Evolutionary conservation across 202 grass and related monocot genomes (phyloP).

Genomic region (Elaeis oleifera): DNA sequence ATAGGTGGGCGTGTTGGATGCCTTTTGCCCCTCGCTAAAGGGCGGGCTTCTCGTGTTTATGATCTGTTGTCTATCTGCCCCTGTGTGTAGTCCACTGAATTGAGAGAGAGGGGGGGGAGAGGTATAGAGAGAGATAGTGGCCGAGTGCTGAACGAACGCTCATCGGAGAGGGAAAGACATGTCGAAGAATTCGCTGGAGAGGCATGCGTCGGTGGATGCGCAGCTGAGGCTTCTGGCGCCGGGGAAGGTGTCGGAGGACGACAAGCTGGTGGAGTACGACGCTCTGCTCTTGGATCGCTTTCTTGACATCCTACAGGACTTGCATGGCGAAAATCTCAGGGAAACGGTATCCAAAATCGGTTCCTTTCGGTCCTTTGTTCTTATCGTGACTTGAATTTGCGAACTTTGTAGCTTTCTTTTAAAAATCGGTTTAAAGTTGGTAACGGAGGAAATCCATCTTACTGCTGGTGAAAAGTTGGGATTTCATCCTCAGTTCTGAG

Average conservation of each 20-base stretch:
- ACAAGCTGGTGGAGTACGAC: conserved; percentile 94
- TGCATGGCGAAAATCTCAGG: conserved; percentile 64
- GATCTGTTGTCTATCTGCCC: background rate
- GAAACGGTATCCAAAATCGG: conserved; percentile 55
- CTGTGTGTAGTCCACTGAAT: background rate
- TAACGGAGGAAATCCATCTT: too few relatives aligned
- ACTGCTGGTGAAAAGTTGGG: too few relatives aligned
- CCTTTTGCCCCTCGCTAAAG: too few relatives aligned
- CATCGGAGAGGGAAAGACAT: conserved; percentile 12
- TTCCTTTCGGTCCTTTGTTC: background rate
- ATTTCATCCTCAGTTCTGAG: too few relatives aligned
- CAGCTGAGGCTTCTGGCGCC: conserved; percentile 85
- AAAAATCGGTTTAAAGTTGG: too few relatives aligned
- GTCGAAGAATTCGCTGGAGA: conserved; percentile 35
- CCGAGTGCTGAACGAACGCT: too few relatives aligned
- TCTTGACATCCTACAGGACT: conserved; percentile 85
- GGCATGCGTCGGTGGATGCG: conserved; percentile 87
- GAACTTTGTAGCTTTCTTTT: background rate
- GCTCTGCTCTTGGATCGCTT: conserved; percentile 90
- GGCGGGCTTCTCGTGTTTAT: too few relatives aligned
- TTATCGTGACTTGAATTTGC: background rate
- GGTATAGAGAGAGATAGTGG: background rate
- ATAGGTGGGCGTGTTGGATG: too few relatives aligned
- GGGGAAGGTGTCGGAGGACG: conserved; percentile 91
- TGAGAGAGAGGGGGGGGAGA: too few relatives aligned